Percentiles rank a stretch among this genome's conserved stretches.
Evolutionary conservation across 179 eudicot species (phyloP).

Genomic region (Amaranthus tricolor): DNA sequence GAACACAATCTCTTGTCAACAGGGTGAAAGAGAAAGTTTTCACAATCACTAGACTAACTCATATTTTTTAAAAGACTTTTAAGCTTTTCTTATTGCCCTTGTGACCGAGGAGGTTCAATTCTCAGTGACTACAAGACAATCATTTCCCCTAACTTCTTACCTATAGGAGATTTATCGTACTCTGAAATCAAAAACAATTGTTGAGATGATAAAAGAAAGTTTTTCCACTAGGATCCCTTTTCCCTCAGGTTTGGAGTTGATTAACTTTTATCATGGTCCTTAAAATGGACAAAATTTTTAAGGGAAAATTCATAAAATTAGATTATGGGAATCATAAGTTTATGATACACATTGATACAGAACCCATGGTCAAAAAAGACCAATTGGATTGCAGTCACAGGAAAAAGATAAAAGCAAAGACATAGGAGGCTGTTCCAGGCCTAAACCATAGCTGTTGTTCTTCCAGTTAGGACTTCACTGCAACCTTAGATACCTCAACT

Average conservation of each 20-base stretch:
- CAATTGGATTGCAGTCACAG: slow-evolving; percentile 23
- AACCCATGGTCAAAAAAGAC: slow-evolving; percentile 17
- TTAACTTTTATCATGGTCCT: background rate
- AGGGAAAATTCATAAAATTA: slow-evolving; percentile 6
- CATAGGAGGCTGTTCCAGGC: slow-evolving; percentile 15
- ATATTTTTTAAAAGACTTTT: no score
- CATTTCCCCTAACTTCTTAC: no score
- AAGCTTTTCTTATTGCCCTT: no score
- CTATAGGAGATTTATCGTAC: background rate
- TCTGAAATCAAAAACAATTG: background rate
- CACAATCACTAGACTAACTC: no score
- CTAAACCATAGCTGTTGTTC: slow-evolving; percentile 12
- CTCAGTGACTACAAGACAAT: no score
- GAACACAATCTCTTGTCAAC: no score
- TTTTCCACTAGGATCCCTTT: background rate
- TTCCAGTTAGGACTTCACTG: slow-evolving; percentile 17
- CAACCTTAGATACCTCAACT: slow-evolving; percentile 19
- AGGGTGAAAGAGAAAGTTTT: no score
- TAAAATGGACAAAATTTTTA: background rate
- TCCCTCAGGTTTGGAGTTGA: background rate
- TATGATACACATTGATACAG: slow-evolving; percentile 25
- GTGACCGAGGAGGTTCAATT: no score
- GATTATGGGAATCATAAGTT: background rate
- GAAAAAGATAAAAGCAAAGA: slow-evolving; percentile 18
- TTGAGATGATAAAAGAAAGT: background rate